Evolutionary conservation across 1,284 basidiomycete genomes (phyloP), one percentile per base, ranked within the genome.

Genomic region (Anthracocystis walkeri): DNA sequence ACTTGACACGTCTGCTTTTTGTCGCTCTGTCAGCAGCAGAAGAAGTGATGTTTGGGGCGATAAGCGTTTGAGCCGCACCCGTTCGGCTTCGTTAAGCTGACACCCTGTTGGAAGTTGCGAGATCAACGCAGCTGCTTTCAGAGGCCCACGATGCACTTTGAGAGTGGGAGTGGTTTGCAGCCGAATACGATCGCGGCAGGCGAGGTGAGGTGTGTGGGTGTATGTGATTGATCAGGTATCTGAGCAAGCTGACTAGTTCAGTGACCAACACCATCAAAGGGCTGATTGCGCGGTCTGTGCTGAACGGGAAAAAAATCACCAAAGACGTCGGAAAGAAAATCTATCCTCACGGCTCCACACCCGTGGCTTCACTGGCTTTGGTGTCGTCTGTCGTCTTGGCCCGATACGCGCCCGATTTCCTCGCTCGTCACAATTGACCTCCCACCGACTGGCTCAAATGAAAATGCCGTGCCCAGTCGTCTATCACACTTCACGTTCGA

Each of bases 281-380:
- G 35, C 14, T 38, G 35, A 38, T n/a, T 49, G 10, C n/a, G 50
- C 35, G 58, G 58, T 61, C 58, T 61, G 58, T 61, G 58, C 58
- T 61, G 20, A 49, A n/a, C 27, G 8, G 33, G 48, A 21, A 23
- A 31, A 46, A 14, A 48, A 54, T 48, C 40, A 54, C 53, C 14
- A 54, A 41, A 46, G 25, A 44, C n/a, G 40, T 14, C 7, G 29
- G 35, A 14, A 33, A 25, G 18, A 48, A 46, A 20, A 48, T 35
- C 31, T 29, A 12, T 31, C 25, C 7, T n/a, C 40, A n/a, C 48
- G 38, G 27, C 16, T 42, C 38, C 40, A 31, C 40, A 44, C n/a
- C 25, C 27, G 25, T 21, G 41, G 40, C 52, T 21, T 14, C 16
- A 23, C 33, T 40, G 21, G 46, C 46, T 8, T 52, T 11, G 8